phyloP scores from a whole-genome alignment of 495 filamentous ascomycete species.

The Pseudevernia furfuracea region DNA sequence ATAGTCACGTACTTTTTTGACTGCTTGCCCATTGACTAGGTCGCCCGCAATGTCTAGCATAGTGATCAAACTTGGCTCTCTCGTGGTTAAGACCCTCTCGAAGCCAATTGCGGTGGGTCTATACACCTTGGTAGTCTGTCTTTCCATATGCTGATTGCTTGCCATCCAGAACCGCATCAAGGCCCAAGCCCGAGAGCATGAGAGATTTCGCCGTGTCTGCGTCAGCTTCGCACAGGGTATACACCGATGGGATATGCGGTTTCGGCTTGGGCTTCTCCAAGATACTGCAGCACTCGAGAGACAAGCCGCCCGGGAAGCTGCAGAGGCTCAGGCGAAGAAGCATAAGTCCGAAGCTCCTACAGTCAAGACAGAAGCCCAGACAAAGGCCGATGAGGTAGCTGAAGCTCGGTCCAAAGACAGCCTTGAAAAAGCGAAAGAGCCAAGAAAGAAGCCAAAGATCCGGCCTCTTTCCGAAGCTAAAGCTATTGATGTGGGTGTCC shows the following conservation, averaged over 20 bases:
- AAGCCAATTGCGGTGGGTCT: constrained; percentile 62
- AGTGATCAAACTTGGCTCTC: constrained; percentile 61
- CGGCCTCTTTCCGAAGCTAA: constrained; percentile 83
- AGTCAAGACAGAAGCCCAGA: constrained; percentile 70
- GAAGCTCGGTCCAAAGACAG: constrained; percentile 35
- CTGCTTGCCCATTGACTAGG: neutral
- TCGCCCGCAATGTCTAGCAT: constrained; percentile 45
- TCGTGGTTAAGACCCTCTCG: constrained; percentile 60
- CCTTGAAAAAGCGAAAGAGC: constrained; percentile 14
- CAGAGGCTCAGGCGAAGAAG: constrained; percentile 35
- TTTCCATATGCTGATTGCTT: constrained; percentile 35
- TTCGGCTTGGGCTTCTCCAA: constrained; percentile 76
- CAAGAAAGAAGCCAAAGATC: constrained; percentile 41
- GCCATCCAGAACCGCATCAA: constrained; percentile 77
- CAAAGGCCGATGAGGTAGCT: constrained; percentile 46
- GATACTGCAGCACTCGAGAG: constrained; percentile 57
- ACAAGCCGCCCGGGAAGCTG: constrained; percentile 30
- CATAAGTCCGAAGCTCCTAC: constrained; percentile 67
- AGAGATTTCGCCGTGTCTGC: constrained; percentile 70
- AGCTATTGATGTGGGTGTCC: constrained; percentile 81
- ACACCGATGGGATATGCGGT: constrained; percentile 88
- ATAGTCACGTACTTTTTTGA: neutral
- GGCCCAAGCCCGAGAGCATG: constrained; percentile 87
- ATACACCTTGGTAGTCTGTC: constrained; percentile 33
- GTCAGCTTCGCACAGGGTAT: constrained; percentile 73